A percentile compares a stretch with the other conserved stretches of the same genome.
phyloP scores from a whole-genome alignment of 768 basidiomycete species.

The Tricholoma sp. region DNA sequence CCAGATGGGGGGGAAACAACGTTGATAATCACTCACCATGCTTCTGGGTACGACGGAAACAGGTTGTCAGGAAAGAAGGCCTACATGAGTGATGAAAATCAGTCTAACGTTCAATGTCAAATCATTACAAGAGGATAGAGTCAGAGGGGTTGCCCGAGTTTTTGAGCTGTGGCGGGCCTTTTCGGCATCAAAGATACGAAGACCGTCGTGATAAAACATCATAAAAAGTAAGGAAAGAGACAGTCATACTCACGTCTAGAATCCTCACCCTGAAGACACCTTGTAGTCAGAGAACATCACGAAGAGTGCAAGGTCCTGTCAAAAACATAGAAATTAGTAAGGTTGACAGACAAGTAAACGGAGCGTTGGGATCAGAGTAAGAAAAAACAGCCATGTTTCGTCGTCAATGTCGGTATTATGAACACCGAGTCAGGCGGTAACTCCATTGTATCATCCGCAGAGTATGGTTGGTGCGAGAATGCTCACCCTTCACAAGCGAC shows the following conservation, averaged over 20 bases:
- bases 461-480: conserved; percentile 8
- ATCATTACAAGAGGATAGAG: conserved; percentile 12
- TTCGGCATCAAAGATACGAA: conserved; percentile 83
- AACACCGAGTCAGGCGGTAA: conserved; percentile 75
- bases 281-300: conserved; percentile 1
- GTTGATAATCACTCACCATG: conserved; percentile 5
- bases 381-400: conserved; percentile 78
- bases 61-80: background rate
- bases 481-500: conserved; percentile 29
- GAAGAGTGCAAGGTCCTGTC: background rate
- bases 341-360: background rate
- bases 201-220: conserved; percentile 91
- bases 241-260: conserved; percentile 29
- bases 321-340: background rate
- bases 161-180: conserved; percentile 92
- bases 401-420: conserved; percentile 52
- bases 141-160: conserved; percentile 81
- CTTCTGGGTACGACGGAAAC: background rate
- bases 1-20: background rate
- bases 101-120: conserved; percentile 10
- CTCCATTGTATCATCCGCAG: conserved; percentile 66
- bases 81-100: conserved; percentile 2
- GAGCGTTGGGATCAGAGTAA: conserved; percentile 42
- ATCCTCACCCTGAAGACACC: background rate
- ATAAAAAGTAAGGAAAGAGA: conserved; percentile 26